These are phyloP conservation scores for Lepidium africanum DNA, from an alignment of 345 rosid species.

Conservation along the genomic window DNA sequence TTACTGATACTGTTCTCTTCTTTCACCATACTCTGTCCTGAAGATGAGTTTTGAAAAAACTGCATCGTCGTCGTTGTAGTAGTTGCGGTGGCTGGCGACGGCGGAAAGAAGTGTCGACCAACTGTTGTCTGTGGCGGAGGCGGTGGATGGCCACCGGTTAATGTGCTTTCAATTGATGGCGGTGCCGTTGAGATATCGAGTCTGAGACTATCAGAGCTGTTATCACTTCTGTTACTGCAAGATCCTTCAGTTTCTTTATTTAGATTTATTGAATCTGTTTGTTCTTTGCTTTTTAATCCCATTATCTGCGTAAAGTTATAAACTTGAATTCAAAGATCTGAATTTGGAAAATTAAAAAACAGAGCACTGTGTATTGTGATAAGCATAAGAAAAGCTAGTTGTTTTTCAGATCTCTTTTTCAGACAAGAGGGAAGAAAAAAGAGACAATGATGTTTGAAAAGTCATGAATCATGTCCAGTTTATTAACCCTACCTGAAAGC, in stretches of 20 bases:
- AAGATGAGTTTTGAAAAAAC: slow-evolving; percentile 50
- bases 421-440: slow-evolving; percentile 10
- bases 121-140: slow-evolving; percentile 33
- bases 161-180: slow-evolving; percentile 60
- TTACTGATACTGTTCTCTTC: slow-evolving; percentile 73
- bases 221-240: slow-evolving; percentile 88
- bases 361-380: slow-evolving; percentile 21
- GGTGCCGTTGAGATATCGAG: slow-evolving; percentile 73
- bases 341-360: neutral
- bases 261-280: slow-evolving; percentile 77
- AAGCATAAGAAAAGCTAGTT: slow-evolving; percentile 1
- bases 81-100: slow-evolving; percentile 25
- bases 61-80: slow-evolving; percentile 31
- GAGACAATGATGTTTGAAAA: slow-evolving; percentile 12
- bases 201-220: slow-evolving; percentile 82
- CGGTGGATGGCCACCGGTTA: slow-evolving; percentile 29
- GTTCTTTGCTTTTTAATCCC: slow-evolving; percentile 81
- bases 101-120: slow-evolving; percentile 60
- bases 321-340: neutral
- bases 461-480: slow-evolving; percentile 18
- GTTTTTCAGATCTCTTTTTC: slow-evolving; percentile 9
- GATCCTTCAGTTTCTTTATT: slow-evolving; percentile 96
- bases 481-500: slow-evolving; percentile 27
- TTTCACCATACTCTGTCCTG: slow-evolving; percentile 57
- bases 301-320: slow-evolving; percentile 40